Conservation (phyloP, 345 rosid genomes). For the Hibiscus mutabilis region DNA sequence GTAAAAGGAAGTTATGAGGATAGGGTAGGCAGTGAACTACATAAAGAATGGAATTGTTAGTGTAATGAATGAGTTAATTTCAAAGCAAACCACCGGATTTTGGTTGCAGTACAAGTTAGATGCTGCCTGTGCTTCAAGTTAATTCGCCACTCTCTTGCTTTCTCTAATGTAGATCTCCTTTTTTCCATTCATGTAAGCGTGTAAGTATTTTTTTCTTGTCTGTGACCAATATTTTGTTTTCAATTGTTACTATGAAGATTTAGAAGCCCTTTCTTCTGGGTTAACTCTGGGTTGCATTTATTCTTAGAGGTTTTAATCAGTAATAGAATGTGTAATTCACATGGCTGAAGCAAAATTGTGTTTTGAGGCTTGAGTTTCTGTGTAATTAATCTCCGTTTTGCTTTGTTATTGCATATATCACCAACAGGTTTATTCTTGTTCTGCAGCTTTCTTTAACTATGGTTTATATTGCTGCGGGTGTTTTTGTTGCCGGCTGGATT, state of each 20-base stretch:
- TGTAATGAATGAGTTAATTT: neutral
- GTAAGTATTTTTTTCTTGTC: too few relatives aligned
- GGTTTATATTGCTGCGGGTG: constrained; percentile 77
- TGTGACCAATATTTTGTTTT: neutral
- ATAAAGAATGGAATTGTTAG: neutral
- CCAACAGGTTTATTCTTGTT: constrained; percentile 17
- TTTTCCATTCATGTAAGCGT: too few relatives aligned
- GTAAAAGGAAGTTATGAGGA: neutral
- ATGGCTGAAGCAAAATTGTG: neutral
- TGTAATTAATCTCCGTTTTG: too few relatives aligned
- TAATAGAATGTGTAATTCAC: neutral
- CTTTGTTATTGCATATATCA: neutral
- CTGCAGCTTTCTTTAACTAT: constrained; percentile 75
- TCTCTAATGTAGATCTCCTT: too few relatives aligned
- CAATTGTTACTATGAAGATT: neutral
- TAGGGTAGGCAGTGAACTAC: too few relatives aligned
- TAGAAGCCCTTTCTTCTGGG: neutral
- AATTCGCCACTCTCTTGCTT: too few relatives aligned
- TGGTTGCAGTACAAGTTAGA: neutral
- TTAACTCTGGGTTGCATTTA: neutral
- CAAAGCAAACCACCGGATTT: neutral
- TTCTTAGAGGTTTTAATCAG: neutral
- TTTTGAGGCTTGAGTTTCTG: neutral
- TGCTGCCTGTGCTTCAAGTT: neutral
- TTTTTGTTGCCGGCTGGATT: constrained; percentile 92